Evolutionary conservation across 1,284 basidiomycete species (phyloP).

Genomic region (Leccinum proliferum): DNA sequence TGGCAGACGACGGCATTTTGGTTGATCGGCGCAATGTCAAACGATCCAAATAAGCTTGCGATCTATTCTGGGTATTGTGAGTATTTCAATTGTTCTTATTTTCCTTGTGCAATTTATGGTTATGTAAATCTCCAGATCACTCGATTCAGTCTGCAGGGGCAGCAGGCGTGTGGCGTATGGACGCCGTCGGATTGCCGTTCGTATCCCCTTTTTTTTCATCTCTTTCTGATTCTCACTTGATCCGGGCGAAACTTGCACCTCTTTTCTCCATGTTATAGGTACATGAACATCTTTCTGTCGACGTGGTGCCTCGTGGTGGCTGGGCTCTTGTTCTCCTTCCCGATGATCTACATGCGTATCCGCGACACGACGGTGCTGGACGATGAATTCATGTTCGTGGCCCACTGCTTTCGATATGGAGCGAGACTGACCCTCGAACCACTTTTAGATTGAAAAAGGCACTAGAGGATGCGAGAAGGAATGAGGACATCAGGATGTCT

Average conservation of each 20-base stretch:
- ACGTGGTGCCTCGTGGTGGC: constrained; percentile 29
- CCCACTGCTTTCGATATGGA: neutral
- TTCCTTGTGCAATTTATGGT: too few relatives aligned
- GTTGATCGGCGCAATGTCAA: constrained; percentile 37
- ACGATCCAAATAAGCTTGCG: constrained; percentile 34
- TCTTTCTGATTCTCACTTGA: neutral
- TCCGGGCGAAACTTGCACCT: too few relatives aligned
- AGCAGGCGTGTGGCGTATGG: constrained; percentile 33
- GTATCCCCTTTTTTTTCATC: neutral
- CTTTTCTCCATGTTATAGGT: neutral
- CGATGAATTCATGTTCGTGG: constrained; percentile 23
- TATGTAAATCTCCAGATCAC: constrained; percentile 22
- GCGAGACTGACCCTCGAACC: neutral
- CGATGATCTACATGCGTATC: constrained; percentile 30
- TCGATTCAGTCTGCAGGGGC: constrained; percentile 33
- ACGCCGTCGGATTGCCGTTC: constrained; percentile 25
- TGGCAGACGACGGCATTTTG: constrained; percentile 38
- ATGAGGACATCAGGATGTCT: neutral
- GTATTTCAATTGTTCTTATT: constrained; percentile 2
- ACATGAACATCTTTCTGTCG: constrained; percentile 25
- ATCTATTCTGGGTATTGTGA: constrained; percentile 37
- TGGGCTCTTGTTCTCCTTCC: constrained; percentile 28
- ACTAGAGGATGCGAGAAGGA: neutral
- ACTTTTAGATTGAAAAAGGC: constrained; percentile 2
- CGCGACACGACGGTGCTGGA: constrained; percentile 27